Evolutionary conservation across 495 filamentous ascomycete genomes (phyloP).

Genomic region (Penicillium canariense): DNA sequence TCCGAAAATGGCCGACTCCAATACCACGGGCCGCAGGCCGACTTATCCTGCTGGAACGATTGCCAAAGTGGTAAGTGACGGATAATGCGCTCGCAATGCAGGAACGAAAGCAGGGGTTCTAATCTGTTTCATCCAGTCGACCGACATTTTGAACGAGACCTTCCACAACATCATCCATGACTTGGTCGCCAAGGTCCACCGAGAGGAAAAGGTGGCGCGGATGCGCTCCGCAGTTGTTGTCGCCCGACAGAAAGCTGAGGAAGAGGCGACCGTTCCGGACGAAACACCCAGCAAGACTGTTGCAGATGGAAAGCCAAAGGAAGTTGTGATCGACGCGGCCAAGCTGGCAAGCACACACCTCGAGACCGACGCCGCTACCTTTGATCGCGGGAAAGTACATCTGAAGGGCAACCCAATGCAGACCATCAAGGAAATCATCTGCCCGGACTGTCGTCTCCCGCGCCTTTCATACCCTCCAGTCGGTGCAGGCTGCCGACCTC

Average conservation of each 20-base stretch:
- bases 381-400: slow-evolving; percentile 67
- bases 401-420: slow-evolving; percentile 75
- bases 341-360: slow-evolving; percentile 48
- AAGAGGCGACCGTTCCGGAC: slow-evolving; percentile 40
- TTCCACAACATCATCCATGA: slow-evolving; percentile 74
- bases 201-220: slow-evolving; percentile 70
- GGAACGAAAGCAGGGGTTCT: neutral
- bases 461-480: slow-evolving; percentile 61
- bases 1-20: slow-evolving; percentile 41
- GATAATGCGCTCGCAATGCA: neutral
- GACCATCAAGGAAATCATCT: slow-evolving; percentile 67
- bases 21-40: slow-evolving; percentile 27
- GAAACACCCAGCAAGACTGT: slow-evolving; percentile 35
- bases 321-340: slow-evolving; percentile 36
- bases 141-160: slow-evolving; percentile 62
- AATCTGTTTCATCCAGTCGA: slow-evolving; percentile 30
- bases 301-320: slow-evolving; percentile 29
- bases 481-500: slow-evolving; percentile 57
- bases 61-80: slow-evolving; percentile 43
- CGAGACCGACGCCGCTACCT: slow-evolving; percentile 69
- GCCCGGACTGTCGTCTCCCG: slow-evolving; percentile 63
- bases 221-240: slow-evolving; percentile 70
- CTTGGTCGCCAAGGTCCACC: slow-evolving; percentile 66
- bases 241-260: slow-evolving; percentile 64
- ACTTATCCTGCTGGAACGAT: slow-evolving; percentile 43